phyloP scores from a whole-genome alignment of 495 filamentous ascomycete genomes.

The Pyrenula massariospora region DNA sequence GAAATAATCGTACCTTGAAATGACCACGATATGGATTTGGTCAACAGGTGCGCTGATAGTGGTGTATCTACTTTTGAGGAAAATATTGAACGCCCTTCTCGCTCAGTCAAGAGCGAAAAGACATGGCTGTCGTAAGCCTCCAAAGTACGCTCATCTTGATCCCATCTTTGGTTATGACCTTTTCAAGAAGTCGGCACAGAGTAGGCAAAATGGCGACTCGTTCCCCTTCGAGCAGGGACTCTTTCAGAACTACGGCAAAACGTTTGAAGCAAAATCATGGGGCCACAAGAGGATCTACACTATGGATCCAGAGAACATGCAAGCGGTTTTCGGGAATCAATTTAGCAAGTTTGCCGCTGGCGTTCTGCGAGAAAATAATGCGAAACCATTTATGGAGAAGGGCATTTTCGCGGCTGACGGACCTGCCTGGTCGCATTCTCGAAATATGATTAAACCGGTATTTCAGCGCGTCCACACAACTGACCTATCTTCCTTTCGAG shows the following conservation, averaged over 20 bases:
- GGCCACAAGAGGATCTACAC: conserved; percentile 18
- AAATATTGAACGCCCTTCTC: background rate
- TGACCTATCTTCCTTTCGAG: conserved; percentile 46
- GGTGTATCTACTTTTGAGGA: background rate
- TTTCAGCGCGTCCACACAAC: conserved; percentile 50
- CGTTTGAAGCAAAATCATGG: conserved; percentile 20
- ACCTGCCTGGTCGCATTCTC: conserved; percentile 49
- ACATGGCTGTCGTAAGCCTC: background rate
- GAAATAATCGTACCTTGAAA: too few relatives aligned
- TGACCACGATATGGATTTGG: background rate
- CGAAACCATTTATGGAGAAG: conserved; percentile 48
- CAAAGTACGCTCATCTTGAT: background rate
- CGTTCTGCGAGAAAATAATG: conserved; percentile 25
- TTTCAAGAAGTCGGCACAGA: background rate
- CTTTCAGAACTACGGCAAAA: conserved; percentile 17
- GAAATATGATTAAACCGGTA: conserved; percentile 50
- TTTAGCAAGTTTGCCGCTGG: conserved; percentile 52
- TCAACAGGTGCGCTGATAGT: background rate
- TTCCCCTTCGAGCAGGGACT: background rate
- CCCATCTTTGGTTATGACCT: background rate
- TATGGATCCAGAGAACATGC: conserved; percentile 51
- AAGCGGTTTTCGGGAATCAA: conserved; percentile 45
- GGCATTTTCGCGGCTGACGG: conserved; percentile 67
- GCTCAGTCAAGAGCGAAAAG: background rate
- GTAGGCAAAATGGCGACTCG: background rate